These are phyloP conservation scores for Helicocarpus griseus DNA, from an alignment of 2,329 filamentous ascomycete genomes.

Conservation along the genomic window DNA sequence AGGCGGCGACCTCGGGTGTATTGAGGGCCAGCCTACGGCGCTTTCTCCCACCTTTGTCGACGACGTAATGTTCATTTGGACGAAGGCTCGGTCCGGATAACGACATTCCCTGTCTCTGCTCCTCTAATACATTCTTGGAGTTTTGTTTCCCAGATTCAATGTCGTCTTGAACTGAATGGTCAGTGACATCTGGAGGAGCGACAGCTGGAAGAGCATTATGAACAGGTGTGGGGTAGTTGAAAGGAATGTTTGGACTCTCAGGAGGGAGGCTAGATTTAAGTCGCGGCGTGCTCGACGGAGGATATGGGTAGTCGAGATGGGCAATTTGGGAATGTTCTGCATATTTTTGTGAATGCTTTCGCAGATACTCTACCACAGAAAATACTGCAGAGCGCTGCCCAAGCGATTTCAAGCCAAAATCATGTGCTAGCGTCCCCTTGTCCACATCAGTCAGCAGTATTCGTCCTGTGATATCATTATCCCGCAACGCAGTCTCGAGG, in stretches of 20 bases:
- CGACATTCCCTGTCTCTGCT: not conserved
- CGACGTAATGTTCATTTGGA: conserved; percentile 15
- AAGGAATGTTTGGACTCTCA: not conserved
- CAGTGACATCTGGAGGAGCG: not conserved
- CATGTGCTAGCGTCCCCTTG: conserved; percentile 39
- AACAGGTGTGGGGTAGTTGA: not conserved
- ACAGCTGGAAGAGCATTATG: not conserved
- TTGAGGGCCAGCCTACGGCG: conserved; percentile 20
- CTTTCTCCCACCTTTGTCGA: conserved; percentile 22
- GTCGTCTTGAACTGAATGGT: not conserved
- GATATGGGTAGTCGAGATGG: not conserved
- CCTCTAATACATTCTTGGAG: not conserved
- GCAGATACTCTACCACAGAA: conserved; percentile 49
- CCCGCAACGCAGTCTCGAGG: conserved; percentile 48
- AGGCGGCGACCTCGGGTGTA: not conserved
- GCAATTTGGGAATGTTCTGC: conserved; percentile 14
- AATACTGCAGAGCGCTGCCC: conserved; percentile 51
- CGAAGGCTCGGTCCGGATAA: conserved; percentile 7
- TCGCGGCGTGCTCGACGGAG: conserved; percentile 2
- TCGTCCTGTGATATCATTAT: conserved; percentile 57
- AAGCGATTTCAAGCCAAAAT: conserved; percentile 48
- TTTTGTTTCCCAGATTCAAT: not conserved
- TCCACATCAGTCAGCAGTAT: conserved; percentile 51
- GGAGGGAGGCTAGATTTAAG: not conserved
- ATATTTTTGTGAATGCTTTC: conserved; percentile 43